Base-by-base conservation (phyloP, 1,139 yeast species). In the Taiozyma sp. region DNA sequence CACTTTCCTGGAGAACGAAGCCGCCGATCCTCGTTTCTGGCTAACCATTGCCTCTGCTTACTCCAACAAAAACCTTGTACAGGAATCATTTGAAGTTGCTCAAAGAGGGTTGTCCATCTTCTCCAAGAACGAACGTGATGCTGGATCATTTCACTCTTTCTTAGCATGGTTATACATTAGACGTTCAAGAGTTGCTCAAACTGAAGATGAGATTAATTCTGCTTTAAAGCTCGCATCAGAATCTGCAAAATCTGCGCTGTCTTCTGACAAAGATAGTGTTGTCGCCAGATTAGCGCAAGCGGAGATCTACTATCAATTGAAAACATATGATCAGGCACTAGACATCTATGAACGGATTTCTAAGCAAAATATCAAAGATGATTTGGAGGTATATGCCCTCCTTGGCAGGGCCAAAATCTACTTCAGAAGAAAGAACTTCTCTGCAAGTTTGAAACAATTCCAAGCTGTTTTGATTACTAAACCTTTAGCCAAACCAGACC, bases 401-500 rank as follows among this genome's bases (percentile, higher is more conserved):
- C 68, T 92, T 54, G 95, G 96, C 29, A 87, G 89, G 62, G 99
- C 98, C 2, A 89, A 92, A 56, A 75, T 90, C 29, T 71, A 85
- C 38, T 84, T 89, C 64, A 80, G 79, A 58, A 87, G 85, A 67
- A 83, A 81, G 56, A 87, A 88, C 65, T 91, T 84, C 68, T 68
- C 78, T 34, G 82, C 78, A 9, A 93, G 97, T 19, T 77, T 93
- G 60, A 86, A 85, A 65, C 69, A 87, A 45, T 93, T 87, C 68
- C 99, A 93, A 70, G 88, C 85, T 57, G 85, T 89, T 10, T 74
- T 93, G 58, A 78, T 84, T 46, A 75, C 85, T 48, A 84, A 90
- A 57, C 98, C 98, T 2, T 65, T 83, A 41, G 73, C 87, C 64
- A 78, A 79, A 57, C 98, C 98, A 1, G 99, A 93, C 68, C 96